These are phyloP conservation scores for Tolypocladium pustulatum DNA, from an alignment of 2,329 filamentous ascomycete genomes.

Conservation along the genomic window DNA sequence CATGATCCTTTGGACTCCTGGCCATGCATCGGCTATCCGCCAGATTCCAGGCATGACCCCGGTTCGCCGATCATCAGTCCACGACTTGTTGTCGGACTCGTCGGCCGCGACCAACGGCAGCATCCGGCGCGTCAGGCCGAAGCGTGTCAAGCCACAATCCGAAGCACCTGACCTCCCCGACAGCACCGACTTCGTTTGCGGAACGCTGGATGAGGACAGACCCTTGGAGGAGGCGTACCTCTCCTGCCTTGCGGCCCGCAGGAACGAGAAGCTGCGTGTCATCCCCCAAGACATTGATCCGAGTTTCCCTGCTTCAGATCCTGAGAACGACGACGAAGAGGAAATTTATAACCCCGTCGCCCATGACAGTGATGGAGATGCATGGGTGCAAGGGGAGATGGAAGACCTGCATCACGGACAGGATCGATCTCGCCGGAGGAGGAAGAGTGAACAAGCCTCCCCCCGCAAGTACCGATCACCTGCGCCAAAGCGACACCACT, in stretches of 20 bases:
- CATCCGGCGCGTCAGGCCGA: slow-evolving; percentile 14
- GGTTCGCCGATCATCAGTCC: slow-evolving; percentile 25
- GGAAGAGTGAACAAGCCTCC: slow-evolving; percentile 38
- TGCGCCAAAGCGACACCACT: slow-evolving; percentile 18
- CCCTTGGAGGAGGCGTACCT: slow-evolving; percentile 91
- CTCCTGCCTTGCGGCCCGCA: slow-evolving; percentile 69
- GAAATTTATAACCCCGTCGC: slow-evolving; percentile 47
- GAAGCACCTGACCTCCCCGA: slow-evolving; percentile 80
- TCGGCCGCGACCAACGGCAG: slow-evolving; percentile 39
- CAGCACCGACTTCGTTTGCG: slow-evolving; percentile 98
- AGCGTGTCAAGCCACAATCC: slow-evolving; percentile 16
- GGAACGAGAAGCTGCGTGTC: slow-evolving; percentile 67
- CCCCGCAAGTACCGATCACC: slow-evolving; percentile 35
- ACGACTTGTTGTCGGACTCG: slow-evolving; percentile 47
- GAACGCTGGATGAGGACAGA: slow-evolving; percentile 89
- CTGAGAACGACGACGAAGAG: slow-evolving; percentile 73
- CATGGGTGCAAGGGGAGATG: slow-evolving; percentile 63
- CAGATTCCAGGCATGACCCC: slow-evolving; percentile 22
- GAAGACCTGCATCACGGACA: slow-evolving; percentile 54
- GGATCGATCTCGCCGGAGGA: slow-evolving; percentile 36
- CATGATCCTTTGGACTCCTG: slow-evolving; percentile 44
- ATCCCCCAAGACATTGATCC: slow-evolving; percentile 97
- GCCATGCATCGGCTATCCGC: slow-evolving; percentile 26
- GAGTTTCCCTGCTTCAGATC: slow-evolving; percentile 90
- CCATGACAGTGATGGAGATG: slow-evolving; percentile 56